Percentiles rank a stretch among this genome's conserved stretches.
Conservation (phyloP, 2,329 filamentous ascomycete genomes). For the Eutypella sp. region DNA sequence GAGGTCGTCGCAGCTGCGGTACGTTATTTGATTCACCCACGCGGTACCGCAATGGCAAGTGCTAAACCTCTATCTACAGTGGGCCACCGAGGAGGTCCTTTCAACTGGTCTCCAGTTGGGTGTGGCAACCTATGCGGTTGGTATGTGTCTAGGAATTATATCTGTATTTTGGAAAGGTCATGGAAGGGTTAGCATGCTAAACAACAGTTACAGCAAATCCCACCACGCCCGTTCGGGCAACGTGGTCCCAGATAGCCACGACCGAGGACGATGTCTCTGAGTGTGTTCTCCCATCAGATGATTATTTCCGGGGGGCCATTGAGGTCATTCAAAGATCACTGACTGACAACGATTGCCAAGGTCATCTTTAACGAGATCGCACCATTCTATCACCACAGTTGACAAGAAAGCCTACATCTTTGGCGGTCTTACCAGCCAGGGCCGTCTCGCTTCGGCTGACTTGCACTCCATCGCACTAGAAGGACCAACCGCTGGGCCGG, state of each 20-base stretch:
- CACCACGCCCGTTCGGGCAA: slow-evolving; percentile 46
- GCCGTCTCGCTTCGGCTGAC: slow-evolving; percentile 41
- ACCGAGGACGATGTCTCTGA: slow-evolving; percentile 22
- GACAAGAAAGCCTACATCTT: slow-evolving; percentile 52
- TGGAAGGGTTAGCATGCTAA: not conserved
- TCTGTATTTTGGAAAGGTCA: too few species aligned
- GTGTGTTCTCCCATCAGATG: slow-evolving; percentile 13
- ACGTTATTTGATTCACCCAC: not conserved
- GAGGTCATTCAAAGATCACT: not conserved
- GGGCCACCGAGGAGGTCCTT: slow-evolving; percentile 35
- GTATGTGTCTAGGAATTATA: not conserved
- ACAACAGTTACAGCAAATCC: slow-evolving; percentile 33
- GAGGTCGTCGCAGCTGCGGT: not conserved
- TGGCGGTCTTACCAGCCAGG: slow-evolving; percentile 38
- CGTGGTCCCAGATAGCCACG: slow-evolving; percentile 41
- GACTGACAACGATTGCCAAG: slow-evolving; percentile 11
- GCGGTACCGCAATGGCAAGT: too few species aligned
- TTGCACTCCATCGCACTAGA: slow-evolving; percentile 49
- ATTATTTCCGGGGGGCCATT: not conserved
- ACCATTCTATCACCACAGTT: slow-evolving; percentile 49
- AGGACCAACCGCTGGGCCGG: slow-evolving; percentile 27
- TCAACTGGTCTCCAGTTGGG: slow-evolving; percentile 35
- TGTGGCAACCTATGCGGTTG: slow-evolving; percentile 35
- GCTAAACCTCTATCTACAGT: slow-evolving; percentile 33
- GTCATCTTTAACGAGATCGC: slow-evolving; percentile 38